These are phyloP conservation scores for Daldinia caldariorum DNA, from an alignment of 495 filamentous ascomycete species.

Conservation along the genomic window DNA sequence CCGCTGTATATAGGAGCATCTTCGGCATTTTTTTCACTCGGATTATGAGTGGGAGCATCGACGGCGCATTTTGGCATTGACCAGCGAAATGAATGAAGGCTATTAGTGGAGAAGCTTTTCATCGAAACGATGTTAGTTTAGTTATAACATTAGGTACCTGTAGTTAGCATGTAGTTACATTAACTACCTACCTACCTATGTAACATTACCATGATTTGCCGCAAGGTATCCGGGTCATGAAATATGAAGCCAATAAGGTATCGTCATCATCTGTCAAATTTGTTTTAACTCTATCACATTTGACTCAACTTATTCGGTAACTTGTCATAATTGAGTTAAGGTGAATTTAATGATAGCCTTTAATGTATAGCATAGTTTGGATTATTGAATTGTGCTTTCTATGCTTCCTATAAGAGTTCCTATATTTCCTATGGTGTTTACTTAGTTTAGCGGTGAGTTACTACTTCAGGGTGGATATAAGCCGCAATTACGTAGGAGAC, in stretches of 20 bases:
- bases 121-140: not conserved
- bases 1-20: constrained; percentile 23
- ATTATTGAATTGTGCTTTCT: not conserved
- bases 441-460: constrained; percentile 1
- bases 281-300: not conserved
- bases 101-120: not conserved
- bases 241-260: not conserved
- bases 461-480: not conserved
- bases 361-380: not conserved
- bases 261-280: not conserved
- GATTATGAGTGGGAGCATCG: constrained; percentile 16
- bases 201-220: not conserved
- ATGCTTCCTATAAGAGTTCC: not conserved
- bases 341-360: not conserved
- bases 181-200: not conserved
- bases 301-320: too few relatives aligned
- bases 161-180: too few relatives aligned
- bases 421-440: not conserved
- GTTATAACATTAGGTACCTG: not conserved
- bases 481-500: not conserved
- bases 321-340: not conserved
- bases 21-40: constrained; percentile 8
- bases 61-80: constrained; percentile 21
- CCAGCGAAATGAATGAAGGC: constrained; percentile 1
- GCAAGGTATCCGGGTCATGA: not conserved